Base-by-base conservation (phyloP, 495 filamentous ascomycete species). In the Rusavskia elegans region DNA sequence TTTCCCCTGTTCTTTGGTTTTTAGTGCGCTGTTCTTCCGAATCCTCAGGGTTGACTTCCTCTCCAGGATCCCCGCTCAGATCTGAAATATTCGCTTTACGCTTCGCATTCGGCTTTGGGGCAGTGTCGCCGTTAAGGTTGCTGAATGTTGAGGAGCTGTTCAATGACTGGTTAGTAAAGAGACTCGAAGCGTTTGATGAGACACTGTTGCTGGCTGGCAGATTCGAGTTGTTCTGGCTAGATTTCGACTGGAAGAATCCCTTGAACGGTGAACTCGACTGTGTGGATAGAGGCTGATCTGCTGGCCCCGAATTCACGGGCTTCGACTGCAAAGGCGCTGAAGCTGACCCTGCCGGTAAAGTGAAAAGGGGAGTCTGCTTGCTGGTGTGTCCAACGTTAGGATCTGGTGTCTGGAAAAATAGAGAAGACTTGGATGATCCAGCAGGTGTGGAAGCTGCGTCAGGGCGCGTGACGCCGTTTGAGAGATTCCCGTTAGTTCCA, bases 61-160 rank as follows among this genome's bases (percentile, higher is more conserved):
- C 69, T 45, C 74, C 70, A 36, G 73, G 67, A 17, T 75, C 74
- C 27, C 76, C 73, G 14, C 77, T 76, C 0, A 71, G 76, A 53
- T 79, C 76, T 49, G 69, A 72, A 50, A 19, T 42, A 14, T 75
- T 75, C 1, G 66, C 71, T 58, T 74, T 80, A 45, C 74, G 73
- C 59, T 75, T 75, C 16, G 60, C 63, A 53, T 74, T 73, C 45
- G 67, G 67, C 37, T 72, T 67, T 35, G 64, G 63, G 35, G 57
- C 56, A 11, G 39, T 42, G 40, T 63, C 36, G 27, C 59, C 51
- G 29, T 57, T 52, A 21, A 44, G 41, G 41, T 61, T 48, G 35
- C 54, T 50, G 55, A 65, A 68, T 39, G 66, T 63, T 14, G 55
- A 13, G 59, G 61, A 38, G 38, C 9, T 9, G 16, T 46, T 27